Base-by-base conservation (phyloP, 1,284 basidiomycete genomes). In the Ganoderma multipileum region DNA sequence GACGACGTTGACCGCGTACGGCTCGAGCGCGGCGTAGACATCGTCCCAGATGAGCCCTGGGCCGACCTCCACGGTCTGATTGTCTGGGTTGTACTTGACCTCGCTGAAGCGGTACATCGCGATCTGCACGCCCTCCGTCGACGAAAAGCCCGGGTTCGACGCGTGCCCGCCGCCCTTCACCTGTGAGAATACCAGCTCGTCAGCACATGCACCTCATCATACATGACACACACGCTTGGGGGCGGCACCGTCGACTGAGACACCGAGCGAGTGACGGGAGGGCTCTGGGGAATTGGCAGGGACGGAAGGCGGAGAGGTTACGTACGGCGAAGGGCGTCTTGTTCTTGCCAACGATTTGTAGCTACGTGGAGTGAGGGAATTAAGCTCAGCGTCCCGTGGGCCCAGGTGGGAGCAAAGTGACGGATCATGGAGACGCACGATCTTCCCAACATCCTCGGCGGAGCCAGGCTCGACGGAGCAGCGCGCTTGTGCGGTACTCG, bases 91-190 rank as follows among this genome's bases (percentile, higher is more conserved):
- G 68, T 83, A 82, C 0, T 59, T 72, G 28, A 86, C 80, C 20
- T 82, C 73, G 55, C 78, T 80, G 75, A 89, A 84, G 4, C 81
- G 80, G 63, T 73, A 73, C 79, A 89, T 82, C 9, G 81, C 77
- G 71, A 89, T 86, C 42, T 87, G 86, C 12, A 89, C 81, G 23
- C 87, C 87, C 0, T 76, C 71, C 2, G 86, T 87, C 0, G 87
- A 88, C 23, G 85, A 86, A 76, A 85, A 86, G 3, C 82, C 82
- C 1, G 80, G 80, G 71, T 85, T 86, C 9, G 80, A 76, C 0
- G 83, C 72, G 73, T 87, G 86, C 0, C 86, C 86, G 26, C 84
- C 87, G 9, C 84, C 82, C 73, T 86, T 87, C 68, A 87, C 79
- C 82, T 85, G 64, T 12, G 18, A 42, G 58, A 60, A 60, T 8